These are phyloP conservation scores for Cynanchum wilfordii DNA, from an alignment of 257 asterid species.

Conservation along the genomic window DNA sequence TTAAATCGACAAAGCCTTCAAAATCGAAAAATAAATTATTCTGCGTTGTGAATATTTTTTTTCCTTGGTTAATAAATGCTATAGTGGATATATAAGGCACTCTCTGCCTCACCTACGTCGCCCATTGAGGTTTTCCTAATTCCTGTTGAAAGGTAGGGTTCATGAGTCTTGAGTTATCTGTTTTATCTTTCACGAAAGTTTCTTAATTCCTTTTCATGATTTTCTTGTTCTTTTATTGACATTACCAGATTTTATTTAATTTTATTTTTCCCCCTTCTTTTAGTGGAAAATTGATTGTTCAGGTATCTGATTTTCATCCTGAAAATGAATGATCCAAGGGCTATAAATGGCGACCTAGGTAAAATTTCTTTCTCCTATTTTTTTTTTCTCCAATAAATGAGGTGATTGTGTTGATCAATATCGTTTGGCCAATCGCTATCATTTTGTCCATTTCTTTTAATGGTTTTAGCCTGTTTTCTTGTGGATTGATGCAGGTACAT, in stretches of 20 bases:
- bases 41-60: too few relatives aligned
- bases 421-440: not conserved
- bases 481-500: not conserved
- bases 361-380: not conserved
- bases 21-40: too few relatives aligned
- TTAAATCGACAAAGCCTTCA: too few relatives aligned
- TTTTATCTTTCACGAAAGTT: not conserved
- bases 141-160: slow-evolving; percentile 4
- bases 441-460: not conserved
- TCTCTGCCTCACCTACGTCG: not conserved
- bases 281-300: not conserved
- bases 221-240: not conserved
- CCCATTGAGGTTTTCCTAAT: slow-evolving; percentile 1
- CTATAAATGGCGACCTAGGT: not conserved
- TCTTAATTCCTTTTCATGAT: not conserved
- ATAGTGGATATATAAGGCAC: not conserved
- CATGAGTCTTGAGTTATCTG: not conserved
- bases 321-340: slow-evolving; percentile 7
- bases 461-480: slow-evolving; percentile 1
- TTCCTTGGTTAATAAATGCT: slow-evolving; percentile 8
- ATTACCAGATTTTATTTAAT: not conserved
- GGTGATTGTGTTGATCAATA: not conserved
- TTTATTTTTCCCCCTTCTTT: too few relatives aligned
- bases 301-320: not conserved
- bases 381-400: not conserved